These are phyloP conservation scores for Aspergillus nidulans DNA, from an alignment of 495 filamentous ascomycete species.

Conservation along the genomic window DNA sequence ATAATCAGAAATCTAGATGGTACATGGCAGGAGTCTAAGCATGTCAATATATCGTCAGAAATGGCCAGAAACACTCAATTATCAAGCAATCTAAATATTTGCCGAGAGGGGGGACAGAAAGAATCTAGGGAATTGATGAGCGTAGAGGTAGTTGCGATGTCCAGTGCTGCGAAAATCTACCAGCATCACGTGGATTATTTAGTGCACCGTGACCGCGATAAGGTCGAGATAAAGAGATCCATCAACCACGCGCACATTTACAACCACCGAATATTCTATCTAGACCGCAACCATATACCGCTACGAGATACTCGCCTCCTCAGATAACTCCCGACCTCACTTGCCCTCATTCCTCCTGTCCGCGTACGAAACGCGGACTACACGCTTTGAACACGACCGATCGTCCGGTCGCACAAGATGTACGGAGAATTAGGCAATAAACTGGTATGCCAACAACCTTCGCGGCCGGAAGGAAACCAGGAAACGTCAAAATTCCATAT, in stretches of 20 bases:
- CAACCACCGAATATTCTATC: background rate
- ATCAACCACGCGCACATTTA: background rate
- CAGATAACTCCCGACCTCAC: too few relatives aligned
- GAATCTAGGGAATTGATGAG: too few relatives aligned
- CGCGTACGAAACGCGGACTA: background rate
- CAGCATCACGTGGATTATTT: background rate
- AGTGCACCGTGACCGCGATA: background rate
- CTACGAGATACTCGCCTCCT: background rate
- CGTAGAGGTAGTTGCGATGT: background rate
- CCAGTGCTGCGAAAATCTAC: background rate
- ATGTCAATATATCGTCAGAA: too few relatives aligned
- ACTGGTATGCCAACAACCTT: constrained; percentile 46
- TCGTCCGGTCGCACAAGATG: constrained; percentile 46
- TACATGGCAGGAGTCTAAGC: too few relatives aligned
- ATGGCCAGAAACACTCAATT: too few relatives aligned
- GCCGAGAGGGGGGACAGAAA: too few relatives aligned
- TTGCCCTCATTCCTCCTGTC: background rate
- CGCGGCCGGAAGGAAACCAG: background rate
- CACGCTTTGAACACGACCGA: background rate
- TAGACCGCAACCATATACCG: background rate
- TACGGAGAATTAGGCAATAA: constrained; percentile 92
- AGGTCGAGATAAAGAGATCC: background rate
- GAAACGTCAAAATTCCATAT: background rate
- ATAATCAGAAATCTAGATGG: too few relatives aligned
- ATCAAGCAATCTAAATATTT: too few relatives aligned